phyloP scores from a whole-genome alignment of 2,329 filamentous ascomycete species.

The Massarina eburnea region DNA sequence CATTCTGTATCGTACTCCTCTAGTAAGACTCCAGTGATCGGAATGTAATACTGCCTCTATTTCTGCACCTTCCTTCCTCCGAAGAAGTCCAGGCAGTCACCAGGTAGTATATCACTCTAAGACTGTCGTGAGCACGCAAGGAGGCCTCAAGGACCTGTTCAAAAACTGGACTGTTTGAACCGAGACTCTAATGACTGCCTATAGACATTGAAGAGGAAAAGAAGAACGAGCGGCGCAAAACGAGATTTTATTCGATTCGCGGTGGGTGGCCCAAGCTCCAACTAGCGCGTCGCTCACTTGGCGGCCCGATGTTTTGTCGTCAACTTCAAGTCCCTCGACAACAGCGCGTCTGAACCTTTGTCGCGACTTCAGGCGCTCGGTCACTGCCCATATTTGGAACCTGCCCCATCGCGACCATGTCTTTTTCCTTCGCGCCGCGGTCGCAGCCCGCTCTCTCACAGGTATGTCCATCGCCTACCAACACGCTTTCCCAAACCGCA shows the following conservation, averaged over 20 bases:
- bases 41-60: conserved; percentile 46
- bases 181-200: conserved; percentile 99
- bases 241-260: conserved; percentile 21
- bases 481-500: neutral
- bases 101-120: conserved; percentile 72
- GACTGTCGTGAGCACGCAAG: conserved; percentile 97
- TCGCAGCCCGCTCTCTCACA: conserved; percentile 26
- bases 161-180: conserved; percentile 85
- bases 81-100: conserved; percentile 56
- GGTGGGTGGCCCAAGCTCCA: conserved; percentile 2
- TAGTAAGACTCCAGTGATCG: too few species aligned
- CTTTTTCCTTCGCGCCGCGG: conserved; percentile 28
- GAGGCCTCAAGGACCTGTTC: conserved; percentile 83
- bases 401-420: too few species aligned
- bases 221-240: conserved; percentile 34
- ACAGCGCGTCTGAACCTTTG: too few species aligned
- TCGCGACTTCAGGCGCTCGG: too few species aligned
- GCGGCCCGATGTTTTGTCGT: conserved; percentile 22
- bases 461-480: conserved; percentile 17
- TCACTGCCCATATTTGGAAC: too few species aligned
- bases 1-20: too few species aligned
- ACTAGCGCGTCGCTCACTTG: conserved; percentile 26
- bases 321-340: conserved; percentile 6
- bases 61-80: conserved; percentile 45
- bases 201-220: conserved; percentile 68